Base-by-base conservation (phyloP, 2,329 filamentous ascomycete species). In the Cryoendolithus antarcticus region DNA sequence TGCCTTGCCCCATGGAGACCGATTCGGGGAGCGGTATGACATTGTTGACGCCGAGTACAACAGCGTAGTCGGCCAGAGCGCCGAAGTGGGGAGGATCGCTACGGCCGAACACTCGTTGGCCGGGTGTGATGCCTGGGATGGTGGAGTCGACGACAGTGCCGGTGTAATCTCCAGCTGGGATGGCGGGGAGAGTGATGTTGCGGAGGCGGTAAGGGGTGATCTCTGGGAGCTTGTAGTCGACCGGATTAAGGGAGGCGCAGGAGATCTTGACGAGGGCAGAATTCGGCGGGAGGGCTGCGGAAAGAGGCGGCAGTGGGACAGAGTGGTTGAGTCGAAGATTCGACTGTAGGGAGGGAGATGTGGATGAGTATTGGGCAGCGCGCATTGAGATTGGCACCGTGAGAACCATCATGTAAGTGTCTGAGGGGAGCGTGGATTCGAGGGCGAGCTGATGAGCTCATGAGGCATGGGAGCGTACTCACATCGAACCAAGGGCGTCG, bases 191-290 rank as follows among this genome's bases (percentile, higher is more conserved):
- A n/a, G 51, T 48, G 9, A 40, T 46, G 2, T 54, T 55, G 2
- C 43, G n/a, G n/a, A n/a, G n/a, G n/a, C n/a, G 11, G 71, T 40
- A 2, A 67, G 13, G 0, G 66, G 56, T 21, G 67, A 58, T 38
- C 50, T 80, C 75, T 7, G 72, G 63, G 2, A 73, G 46, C 56
- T 82, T 82, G 65, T 76, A 72, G 63, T 82, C 79, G 21, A 71
- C 71, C 0, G 50, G 50, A 52, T 81, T 82, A 46, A 80, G 53
- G 15, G 69, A 60, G 19, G 66, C 63, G 41, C 65, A 61, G 41
- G 70, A 57, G 6, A 81, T 70, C 44, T 70, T 60, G 35, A 81
- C 60, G 9, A 80, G 64, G 33, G n/a, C n/a, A n/a, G n/a, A n/a
- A n/a, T n/a, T n/a, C n/a, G n/a, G n/a, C n/a, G n/a, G n/a, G n/a